Conservation (phyloP, 441 rosid species). For the Euphorbia celastroides region DNA sequence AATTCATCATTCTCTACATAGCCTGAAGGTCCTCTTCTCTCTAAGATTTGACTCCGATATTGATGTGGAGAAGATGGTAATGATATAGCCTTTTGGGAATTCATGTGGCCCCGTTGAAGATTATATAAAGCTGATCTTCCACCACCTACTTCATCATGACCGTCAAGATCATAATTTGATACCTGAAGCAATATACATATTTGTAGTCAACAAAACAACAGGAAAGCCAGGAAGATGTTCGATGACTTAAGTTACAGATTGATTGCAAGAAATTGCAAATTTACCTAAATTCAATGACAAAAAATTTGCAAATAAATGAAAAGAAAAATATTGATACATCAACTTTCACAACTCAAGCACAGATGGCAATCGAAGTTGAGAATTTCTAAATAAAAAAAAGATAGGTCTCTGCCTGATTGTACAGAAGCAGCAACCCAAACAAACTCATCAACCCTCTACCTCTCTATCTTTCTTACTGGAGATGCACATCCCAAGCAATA, state of each 20-base stretch:
- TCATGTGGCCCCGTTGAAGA: slow-evolving; percentile 46
- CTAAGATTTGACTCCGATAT: slow-evolving; percentile 58
- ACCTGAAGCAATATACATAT: slow-evolving; percentile 36
- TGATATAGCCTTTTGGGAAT: slow-evolving; percentile 91
- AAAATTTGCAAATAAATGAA: not conserved
- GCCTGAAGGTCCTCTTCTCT: slow-evolving; percentile 47
- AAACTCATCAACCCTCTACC: not conserved
- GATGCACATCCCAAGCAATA: not conserved
- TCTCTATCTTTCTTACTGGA: not conserved
- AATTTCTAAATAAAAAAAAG: not conserved
- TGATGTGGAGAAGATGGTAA: slow-evolving; percentile 93
- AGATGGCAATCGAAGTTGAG: not conserved
- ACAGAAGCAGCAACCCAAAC: not conserved
- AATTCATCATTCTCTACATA: slow-evolving; percentile 42
- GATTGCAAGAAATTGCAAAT: not conserved
- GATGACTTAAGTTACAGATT: not conserved
- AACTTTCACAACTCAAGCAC: not conserved
- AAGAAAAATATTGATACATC: not conserved
- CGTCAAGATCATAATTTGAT: slow-evolving; percentile 49
- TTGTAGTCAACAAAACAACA: slow-evolving; percentile 12
- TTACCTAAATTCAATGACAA: not conserved
- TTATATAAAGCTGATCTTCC: slow-evolving; percentile 54
- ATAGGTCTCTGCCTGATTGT: not conserved
- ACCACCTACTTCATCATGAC: slow-evolving; percentile 53
- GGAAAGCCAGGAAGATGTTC: slow-evolving; percentile 5